Evolutionary conservation across 306 rosid genomes (phyloP), one percentile per base, ranked within the genome.

Genomic region (Lathyrus sativus): DNA sequence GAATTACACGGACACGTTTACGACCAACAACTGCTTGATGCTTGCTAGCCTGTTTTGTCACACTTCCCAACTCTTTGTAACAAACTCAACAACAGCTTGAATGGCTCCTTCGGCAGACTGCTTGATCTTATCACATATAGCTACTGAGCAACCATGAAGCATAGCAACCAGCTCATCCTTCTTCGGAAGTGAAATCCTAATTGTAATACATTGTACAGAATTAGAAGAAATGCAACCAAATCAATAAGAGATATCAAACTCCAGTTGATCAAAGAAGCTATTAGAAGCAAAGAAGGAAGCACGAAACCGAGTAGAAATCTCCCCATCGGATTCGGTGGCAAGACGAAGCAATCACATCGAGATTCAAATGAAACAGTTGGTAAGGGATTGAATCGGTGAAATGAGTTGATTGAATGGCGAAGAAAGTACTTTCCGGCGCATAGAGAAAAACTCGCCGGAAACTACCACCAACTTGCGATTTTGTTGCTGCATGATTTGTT

Each of bases 241-340:
- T 90, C 84, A 70, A 81, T 53, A 18, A 95, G 86, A 69, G 97
- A 88, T 74, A 95, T 79, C 85, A 90, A 80, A 85, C 97, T 90
- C 95, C 99, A 85, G 78, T 90, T 87, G 75, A 83, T 78, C 43
- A 84, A 74, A 76, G 97, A 86, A 79, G 95, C 99, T 78, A 89
- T 56, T 29, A 93, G 80, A 71, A 93, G 97, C 72, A 93, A 82
- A 82, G 86, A 74, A 71, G 98, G 91, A 67, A 90, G 79, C 49
- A 85, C 83, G 77, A 86, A 82, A 11, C 96, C 91, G 46, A 84
- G 81, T 12, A 93, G 83, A 76, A 90, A 86, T 13, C 66, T 79
- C 69, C 84, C 98, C 98, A 93, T 93, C 54, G 76, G 70, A 78
- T 82, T 92, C 68, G 69, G 71, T 70, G 45, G 49, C 67, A 35